phyloP scores from a whole-genome alignment of 1,284 basidiomycete genomes.

The Ceratobasidium papillatum region DNA sequence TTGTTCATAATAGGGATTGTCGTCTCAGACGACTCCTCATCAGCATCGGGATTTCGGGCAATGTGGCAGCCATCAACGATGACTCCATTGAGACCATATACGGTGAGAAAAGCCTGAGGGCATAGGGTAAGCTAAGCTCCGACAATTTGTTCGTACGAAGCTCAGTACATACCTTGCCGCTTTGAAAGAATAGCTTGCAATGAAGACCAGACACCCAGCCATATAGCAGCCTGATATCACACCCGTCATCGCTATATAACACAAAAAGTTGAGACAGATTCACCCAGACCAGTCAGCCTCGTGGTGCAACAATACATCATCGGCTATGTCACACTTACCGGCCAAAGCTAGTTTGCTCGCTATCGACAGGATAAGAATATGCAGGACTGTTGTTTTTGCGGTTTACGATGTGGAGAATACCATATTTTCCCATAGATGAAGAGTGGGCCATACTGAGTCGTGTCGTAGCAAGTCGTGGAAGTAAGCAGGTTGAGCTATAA shows the following conservation, averaged over 20 bases:
- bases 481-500: conserved; percentile 19
- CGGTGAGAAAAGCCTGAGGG: conserved; percentile 68
- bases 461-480: conserved; percentile 36
- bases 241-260: conserved; percentile 51
- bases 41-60: conserved; percentile 37
- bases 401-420: conserved; percentile 40
- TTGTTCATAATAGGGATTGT: conserved; percentile 68
- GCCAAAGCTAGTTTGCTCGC: conserved; percentile 70
- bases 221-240: conserved; percentile 74
- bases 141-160: not conserved
- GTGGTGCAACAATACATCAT: conserved; percentile 30
- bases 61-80: conserved; percentile 63
- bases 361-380: conserved; percentile 75
- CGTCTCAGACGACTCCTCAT: conserved; percentile 56
- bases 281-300: conserved; percentile 16
- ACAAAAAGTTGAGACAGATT: not conserved
- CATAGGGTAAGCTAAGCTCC: conserved; percentile 1
- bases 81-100: conserved; percentile 65
- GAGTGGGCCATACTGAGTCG: conserved; percentile 41
- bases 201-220: conserved; percentile 66
- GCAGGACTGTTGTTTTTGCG: conserved; percentile 50
- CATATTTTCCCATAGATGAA: conserved; percentile 42
- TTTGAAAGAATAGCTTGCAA: conserved; percentile 71
- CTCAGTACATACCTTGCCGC: conserved; percentile 61
- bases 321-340: conserved; percentile 54